Evolutionary conservation across 2,329 filamentous ascomycete genomes (phyloP).

Genomic region (Furcasterigmium furcatum): DNA sequence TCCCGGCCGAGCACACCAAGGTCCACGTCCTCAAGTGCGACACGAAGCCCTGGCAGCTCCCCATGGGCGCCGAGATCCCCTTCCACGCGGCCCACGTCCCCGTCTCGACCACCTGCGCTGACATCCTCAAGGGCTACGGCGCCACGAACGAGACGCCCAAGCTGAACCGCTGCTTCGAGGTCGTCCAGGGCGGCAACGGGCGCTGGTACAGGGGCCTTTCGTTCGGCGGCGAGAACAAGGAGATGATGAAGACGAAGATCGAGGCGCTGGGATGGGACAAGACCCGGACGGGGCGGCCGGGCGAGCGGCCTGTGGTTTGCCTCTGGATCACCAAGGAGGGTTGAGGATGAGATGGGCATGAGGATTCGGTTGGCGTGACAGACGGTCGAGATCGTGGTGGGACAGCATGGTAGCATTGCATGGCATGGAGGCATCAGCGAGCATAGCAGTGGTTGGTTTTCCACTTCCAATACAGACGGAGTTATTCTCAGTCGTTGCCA

Average conservation of each 20-base stretch:
- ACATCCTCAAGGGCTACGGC: conserved; percentile 58
- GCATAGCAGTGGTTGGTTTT: too few relatives aligned
- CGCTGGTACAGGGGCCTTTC: conserved; percentile 56
- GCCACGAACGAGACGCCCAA: conserved; percentile 45
- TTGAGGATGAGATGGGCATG: background rate
- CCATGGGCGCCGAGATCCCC: conserved; percentile 33
- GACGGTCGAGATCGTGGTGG: too few relatives aligned
- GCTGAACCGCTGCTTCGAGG: conserved; percentile 56
- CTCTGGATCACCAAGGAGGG: conserved; percentile 53
- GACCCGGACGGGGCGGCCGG: conserved; percentile 40
- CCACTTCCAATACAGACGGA: too few relatives aligned
- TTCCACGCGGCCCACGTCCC: conserved; percentile 53
- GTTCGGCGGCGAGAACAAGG: conserved; percentile 46
- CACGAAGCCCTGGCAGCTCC: conserved; percentile 51
- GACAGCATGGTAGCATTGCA: too few relatives aligned
- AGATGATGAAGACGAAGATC: conserved; percentile 45
- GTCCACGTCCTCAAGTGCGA: conserved; percentile 53
- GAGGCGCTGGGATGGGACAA: conserved; percentile 57
- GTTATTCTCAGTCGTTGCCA: too few relatives aligned
- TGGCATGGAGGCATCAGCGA: too few relatives aligned
- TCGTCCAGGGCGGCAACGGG: conserved; percentile 51
- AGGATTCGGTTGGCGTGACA: too few relatives aligned
- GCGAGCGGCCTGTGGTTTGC: conserved; percentile 54
- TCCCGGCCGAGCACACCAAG: conserved; percentile 54
- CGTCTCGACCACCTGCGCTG: conserved; percentile 45